Evolutionary conservation across 495 filamentous ascomycete species (phyloP), one percentile per base, ranked within the genome.

Genomic region (Margaritispora aquatica): DNA sequence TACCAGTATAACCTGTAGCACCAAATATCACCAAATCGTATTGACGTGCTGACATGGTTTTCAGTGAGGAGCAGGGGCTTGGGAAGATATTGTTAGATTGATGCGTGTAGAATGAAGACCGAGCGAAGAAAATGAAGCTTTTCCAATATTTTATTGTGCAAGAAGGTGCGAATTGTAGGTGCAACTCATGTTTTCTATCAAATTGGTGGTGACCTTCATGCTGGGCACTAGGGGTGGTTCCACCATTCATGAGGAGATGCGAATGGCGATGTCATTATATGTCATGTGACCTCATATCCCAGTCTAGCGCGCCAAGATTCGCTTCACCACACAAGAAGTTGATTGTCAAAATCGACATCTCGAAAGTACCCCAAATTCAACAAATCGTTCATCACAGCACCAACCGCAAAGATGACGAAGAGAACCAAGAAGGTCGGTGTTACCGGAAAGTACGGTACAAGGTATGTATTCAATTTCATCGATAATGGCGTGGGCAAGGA

Each of bases 341-440:
- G 19, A 44, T 44, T 58, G 48, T 44, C 15, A 60, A 64, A 59
- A 26, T 59, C 57, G 55, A 62, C 64, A 20, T 21, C 49, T 34
- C 51, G 34, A 59, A 51, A 26, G 41, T 49, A 51, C 54, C 48
- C 44, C 50, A 48, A 61, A 27, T 47, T 65, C 64, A 71, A 74
- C 51, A 17, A 47, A 54, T 19, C 55, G 58, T 62, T 59, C 57
- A 61, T 63, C 67, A 64, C 63, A 63, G 58, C 66, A 66, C 63
- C 58, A 58, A 53, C 59, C 56, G 75, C 73, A 83, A 90, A 86
- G 75, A 96, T 96, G 91, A 93, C 91, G 71, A 96, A 96, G 82
- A 85, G 91, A 80, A 96, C 91, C 56, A 96, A 96, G 88, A 96
- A 96, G 89, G 92, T 96, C 88, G 90, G 92, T 70, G 80, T 84